phyloP scores from a whole-genome alignment of 495 filamentous ascomycete species.

The Neurospora sp. region DNA sequence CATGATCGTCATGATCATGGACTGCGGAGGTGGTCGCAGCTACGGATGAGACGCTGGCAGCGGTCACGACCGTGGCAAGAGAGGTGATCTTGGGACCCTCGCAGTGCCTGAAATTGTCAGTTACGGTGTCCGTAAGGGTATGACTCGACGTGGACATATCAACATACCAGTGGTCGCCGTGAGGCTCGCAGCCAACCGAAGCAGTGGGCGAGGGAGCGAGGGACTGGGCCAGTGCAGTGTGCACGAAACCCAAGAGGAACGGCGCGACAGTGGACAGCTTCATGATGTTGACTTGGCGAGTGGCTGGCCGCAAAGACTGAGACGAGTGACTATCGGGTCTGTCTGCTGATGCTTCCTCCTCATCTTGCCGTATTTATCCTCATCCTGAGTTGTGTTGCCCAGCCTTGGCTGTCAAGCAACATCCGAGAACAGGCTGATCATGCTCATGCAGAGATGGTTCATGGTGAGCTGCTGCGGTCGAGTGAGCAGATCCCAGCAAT shows the following conservation, averaged over 20 bases:
- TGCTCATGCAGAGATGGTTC: background rate
- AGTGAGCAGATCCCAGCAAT: background rate
- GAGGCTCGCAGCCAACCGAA: slow-evolving; percentile 25
- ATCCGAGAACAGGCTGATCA: background rate
- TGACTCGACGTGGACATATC: background rate
- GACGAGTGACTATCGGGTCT: background rate
- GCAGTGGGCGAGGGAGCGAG: slow-evolving; percentile 26
- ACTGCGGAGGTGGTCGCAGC: slow-evolving; percentile 4
- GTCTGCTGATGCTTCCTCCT: background rate
- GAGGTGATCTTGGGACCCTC: slow-evolving; percentile 19
- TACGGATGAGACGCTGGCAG: background rate
- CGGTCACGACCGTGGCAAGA: background rate
- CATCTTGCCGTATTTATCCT: background rate
- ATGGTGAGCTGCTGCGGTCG: background rate
- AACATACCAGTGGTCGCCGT: slow-evolving; percentile 29
- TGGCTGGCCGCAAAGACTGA: background rate
- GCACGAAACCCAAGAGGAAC: slow-evolving; percentile 11
- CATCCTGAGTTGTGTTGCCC: background rate
- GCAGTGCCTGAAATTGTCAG: slow-evolving; percentile 18
- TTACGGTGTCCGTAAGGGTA: background rate
- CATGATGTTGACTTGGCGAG: slow-evolving; percentile 9
- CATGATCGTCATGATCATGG: slow-evolving; percentile 6
- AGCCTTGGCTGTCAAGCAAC: background rate
- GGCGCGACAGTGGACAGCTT: slow-evolving; percentile 9
- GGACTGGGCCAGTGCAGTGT: slow-evolving; percentile 12